Conservation (phyloP, 2,329 filamentous ascomycete species). For the Fusarium foetens region DNA sequence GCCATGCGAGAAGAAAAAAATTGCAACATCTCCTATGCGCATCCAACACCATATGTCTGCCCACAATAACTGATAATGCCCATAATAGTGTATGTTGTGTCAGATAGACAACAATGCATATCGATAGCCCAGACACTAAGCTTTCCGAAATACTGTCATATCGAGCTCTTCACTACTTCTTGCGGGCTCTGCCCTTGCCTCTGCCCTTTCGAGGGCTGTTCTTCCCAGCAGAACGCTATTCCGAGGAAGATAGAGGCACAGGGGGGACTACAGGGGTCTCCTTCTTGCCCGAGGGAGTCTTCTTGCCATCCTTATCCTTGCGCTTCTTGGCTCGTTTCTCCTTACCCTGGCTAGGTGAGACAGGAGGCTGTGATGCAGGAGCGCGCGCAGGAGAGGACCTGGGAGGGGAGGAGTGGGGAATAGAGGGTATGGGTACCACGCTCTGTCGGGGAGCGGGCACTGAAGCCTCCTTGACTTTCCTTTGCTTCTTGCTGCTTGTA, state of each 20-base stretch:
- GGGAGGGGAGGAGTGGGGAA: constrained; percentile 47
- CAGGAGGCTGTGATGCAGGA: constrained; percentile 20
- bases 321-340: constrained; percentile 47
- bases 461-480: constrained; percentile 46
- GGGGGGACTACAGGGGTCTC: constrained; percentile 45
- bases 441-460: constrained; percentile 45
- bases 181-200: not conserved
- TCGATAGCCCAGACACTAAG: not conserved
- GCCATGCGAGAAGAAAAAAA: constrained; percentile 30
- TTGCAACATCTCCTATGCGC: constrained; percentile 1
- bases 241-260: constrained; percentile 26
- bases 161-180: not conserved
- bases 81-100: not conserved
- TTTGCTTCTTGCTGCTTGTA: constrained; percentile 44
- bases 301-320: constrained; percentile 44
- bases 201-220: constrained; percentile 3
- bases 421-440: constrained; percentile 49
- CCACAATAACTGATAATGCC: not conserved
- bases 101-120: not conserved
- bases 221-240: constrained; percentile 35
- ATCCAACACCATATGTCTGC: not conserved
- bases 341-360: constrained; percentile 41
- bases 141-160: not conserved
- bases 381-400: constrained; percentile 40
- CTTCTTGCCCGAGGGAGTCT: constrained; percentile 39